These are phyloP conservation scores for Floccularia luteovirens DNA, from an alignment of 768 basidiomycete genomes.

Conservation along the genomic window DNA sequence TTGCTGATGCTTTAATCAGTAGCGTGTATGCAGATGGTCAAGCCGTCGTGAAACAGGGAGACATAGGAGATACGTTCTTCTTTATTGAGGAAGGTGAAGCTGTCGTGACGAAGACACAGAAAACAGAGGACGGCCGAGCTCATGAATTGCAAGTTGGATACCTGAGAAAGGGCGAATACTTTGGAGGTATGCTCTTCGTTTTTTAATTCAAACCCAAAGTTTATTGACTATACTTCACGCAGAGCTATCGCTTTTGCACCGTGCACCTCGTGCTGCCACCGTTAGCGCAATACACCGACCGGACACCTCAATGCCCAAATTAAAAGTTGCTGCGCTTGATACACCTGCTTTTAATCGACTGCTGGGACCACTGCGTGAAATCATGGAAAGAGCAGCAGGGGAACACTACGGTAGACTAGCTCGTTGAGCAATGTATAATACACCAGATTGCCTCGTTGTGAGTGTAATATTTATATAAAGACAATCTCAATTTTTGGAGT, in stretches of 20 bases:
- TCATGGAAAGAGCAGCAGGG: conserved; percentile 88
- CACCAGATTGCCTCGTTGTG: background rate
- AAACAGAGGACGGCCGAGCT: conserved; percentile 46
- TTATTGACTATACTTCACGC: conserved; percentile 7
- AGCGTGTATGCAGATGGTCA: conserved; percentile 77
- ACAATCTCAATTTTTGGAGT: background rate
- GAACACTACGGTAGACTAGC: conserved; percentile 53
- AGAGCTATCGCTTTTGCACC: conserved; percentile 89
- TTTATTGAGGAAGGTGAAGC: conserved; percentile 95
- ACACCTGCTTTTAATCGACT: conserved; percentile 91
- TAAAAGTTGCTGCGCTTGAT: conserved; percentile 92
- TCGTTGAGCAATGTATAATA: conserved; percentile 10
- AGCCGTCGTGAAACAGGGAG: conserved; percentile 85
- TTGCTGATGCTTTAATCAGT: conserved; percentile 91
- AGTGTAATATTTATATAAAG: background rate
- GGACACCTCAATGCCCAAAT: conserved; percentile 45
- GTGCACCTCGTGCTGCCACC: conserved; percentile 92
- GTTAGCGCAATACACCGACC: conserved; percentile 69
- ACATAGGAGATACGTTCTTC: conserved; percentile 96
- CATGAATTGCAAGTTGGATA: conserved; percentile 67
- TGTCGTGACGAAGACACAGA: conserved; percentile 70
- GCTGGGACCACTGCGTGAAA: conserved; percentile 85
- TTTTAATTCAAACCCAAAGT: background rate
- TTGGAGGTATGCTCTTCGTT: conserved; percentile 66
- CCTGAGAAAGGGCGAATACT: conserved; percentile 91